Evolutionary conservation across 2,329 filamentous ascomycete species (phyloP), one percentile per base, ranked within the genome.

Genomic region (Neoascochyta sp.): DNA sequence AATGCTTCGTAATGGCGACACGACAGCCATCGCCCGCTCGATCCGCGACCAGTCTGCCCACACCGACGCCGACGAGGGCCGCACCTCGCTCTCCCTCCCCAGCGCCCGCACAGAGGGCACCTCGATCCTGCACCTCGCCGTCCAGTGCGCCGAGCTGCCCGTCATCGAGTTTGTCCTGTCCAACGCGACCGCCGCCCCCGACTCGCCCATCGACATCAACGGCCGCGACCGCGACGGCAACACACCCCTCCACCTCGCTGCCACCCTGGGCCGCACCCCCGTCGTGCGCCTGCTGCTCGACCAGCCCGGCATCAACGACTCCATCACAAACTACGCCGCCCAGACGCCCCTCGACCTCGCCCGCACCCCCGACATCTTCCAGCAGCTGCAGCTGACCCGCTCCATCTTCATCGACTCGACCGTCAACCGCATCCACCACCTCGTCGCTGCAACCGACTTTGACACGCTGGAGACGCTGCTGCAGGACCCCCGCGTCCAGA

Each of bases 91-190:
- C 29, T 39, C 50, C 15, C 46, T 75, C 46, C 63, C 68, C 41
- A 51, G 28, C 28, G 34, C 49, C 9, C 48, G 50, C 62, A 50
- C 88, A 16, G 83, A 89, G 36, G 89, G 93, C 32, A 95, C 89
- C 1, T 92, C 86, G 2, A 83, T 96, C 22, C 73, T 98, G 20
- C 90, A 98, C 62, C 73, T 98, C 22, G 89, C 92, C 15, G 87
- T 96, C 24, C 92, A 98, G 65, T 96, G 90, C 64, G 90, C 92
- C 27, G 92, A 96, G 60, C 76, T 83, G 27, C 81, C 86, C 12
- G 88, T 98, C 16, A 84, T 98, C 31, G 89, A 98, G 60, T 95
- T 90, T 54, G 83, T 96, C n/a, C 68, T 98, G 23, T 89, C 87
- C 2, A 73, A 74, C 29, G 71, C 67, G 11, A 63, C 59, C 4